Conservation (phyloP, 2,329 filamentous ascomycete genomes). For the Fusarium musae region DNA sequence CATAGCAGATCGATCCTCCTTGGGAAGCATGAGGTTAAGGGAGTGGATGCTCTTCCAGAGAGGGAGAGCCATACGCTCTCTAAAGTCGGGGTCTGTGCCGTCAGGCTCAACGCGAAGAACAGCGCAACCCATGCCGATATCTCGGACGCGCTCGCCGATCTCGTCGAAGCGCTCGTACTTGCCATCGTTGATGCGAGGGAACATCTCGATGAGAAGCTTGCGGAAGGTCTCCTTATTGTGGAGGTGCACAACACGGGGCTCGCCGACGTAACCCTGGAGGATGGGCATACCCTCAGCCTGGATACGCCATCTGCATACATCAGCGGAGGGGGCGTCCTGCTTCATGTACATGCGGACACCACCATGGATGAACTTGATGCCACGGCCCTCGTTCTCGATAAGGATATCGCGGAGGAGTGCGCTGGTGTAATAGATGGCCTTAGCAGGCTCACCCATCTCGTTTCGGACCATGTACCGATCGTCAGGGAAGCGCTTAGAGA, state of each 20-base stretch:
- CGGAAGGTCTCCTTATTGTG: constrained; percentile 82
- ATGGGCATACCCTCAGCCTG: constrained; percentile 95
- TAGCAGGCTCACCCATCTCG: constrained; percentile 84
- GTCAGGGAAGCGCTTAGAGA: constrained; percentile 85
- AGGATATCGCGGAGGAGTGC: constrained; percentile 87
- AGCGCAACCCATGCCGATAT: constrained; percentile 90
- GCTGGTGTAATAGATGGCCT: constrained; percentile 97
- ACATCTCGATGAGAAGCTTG: constrained; percentile 92
- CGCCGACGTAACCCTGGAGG: constrained; percentile 88
- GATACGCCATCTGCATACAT: constrained; percentile 93
- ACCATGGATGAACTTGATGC: constrained; percentile 95
- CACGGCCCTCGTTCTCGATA: constrained; percentile 85
- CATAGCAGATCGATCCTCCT: constrained; percentile 95
- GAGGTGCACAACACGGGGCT: constrained; percentile 78
- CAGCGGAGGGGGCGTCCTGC: constrained; percentile 87
- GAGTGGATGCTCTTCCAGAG: constrained; percentile 94
- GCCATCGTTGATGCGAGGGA: constrained; percentile 83
- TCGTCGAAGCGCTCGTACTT: constrained; percentile 83
- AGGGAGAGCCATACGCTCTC: constrained; percentile 87
- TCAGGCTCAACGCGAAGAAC: constrained; percentile 86
- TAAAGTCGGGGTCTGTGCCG: constrained; percentile 67
- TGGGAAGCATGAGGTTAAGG: constrained; percentile 96
- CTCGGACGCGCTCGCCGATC: constrained; percentile 83
- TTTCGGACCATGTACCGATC: constrained; percentile 98
- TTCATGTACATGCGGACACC: constrained; percentile 99